phyloP scores from a whole-genome alignment of 768 basidiomycete species.

The Boletus rubescentipes region DNA sequence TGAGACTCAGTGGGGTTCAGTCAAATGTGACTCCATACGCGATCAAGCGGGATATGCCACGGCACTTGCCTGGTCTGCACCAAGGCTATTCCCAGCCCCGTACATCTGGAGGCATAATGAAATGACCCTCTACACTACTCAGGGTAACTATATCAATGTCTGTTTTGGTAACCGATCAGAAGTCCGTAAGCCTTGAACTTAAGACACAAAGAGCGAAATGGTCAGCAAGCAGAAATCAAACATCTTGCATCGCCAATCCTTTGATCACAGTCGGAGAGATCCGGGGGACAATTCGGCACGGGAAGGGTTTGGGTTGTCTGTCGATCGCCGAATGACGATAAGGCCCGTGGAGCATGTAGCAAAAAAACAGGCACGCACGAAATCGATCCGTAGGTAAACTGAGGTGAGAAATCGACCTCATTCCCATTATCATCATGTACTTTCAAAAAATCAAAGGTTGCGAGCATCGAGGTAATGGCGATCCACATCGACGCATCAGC shows the following conservation, averaged over 20 bases:
- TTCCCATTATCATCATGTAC: constrained; percentile 21
- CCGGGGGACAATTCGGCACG: constrained; percentile 22
- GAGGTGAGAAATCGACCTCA: constrained; percentile 21
- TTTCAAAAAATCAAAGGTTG: constrained; percentile 23
- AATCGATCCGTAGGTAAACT: constrained; percentile 17
- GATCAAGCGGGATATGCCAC: neutral
- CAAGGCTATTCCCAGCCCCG: neutral
- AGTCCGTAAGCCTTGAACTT: neutral
- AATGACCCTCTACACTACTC: neutral
- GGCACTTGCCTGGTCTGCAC: constrained; percentile 10
- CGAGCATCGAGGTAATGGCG: constrained; percentile 23
- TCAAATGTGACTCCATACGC: too few relatives aligned
- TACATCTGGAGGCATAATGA: neutral
- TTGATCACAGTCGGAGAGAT: constrained; percentile 5
- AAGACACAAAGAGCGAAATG: neutral
- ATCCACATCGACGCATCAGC: constrained; percentile 29
- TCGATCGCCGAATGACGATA: neutral
- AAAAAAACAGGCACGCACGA: constrained; percentile 19
- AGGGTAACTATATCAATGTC: neutral
- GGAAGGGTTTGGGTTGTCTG: constrained; percentile 26
- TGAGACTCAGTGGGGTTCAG: too few relatives aligned
- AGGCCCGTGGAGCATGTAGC: neutral
- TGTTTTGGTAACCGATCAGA: neutral
- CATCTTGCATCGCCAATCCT: constrained; percentile 9
- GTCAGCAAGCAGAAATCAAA: neutral